Base-by-base conservation (phyloP, 2,329 filamentous ascomycete genomes). In the Phialophora verrucosa region DNA sequence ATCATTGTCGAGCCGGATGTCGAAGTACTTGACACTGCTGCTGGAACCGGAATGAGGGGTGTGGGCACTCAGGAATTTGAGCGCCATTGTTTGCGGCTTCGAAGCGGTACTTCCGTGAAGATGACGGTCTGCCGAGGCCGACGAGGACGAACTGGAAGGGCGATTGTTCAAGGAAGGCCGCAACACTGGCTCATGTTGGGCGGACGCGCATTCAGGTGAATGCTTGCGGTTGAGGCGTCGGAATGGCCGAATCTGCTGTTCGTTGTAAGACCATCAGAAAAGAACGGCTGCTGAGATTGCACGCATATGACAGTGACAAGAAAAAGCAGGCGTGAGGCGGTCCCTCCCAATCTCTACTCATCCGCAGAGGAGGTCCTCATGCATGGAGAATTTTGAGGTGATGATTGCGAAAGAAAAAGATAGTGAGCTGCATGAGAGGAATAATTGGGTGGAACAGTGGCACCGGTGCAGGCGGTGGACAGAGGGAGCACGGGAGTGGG, bases 1-100 rank as follows among this genome's bases (percentile, higher is more conserved):
- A 73, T 92, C 89, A 74, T 90, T 89, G 60, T 93, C 90, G 67
- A 93, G 85, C 60, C 91, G 78, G 70, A 83, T 82, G 74, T 83
- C 81, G 67, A 83, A 83, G 67, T 81, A 81, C 71, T 83, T 83
- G 70, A 81, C 79, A 69, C 79, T 76, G 71, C 77, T 82, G 64
- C 68, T 73, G 23, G 64, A 54, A 12, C 68, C 75, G 70, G 76
- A 78, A 59, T 77, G 76, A 67, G 77, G 73, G 54, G 77, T 75
- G 71, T 73, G 71, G n/a, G 64, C 51, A 63, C 77, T 77, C 59
- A 82, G 78, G 71, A 82, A 81, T 73, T 78, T 82, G 73, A 81
- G 78, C 65, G 80, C 79, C 80, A 82, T 82, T 70, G 69, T 62
- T 63, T 58, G 65, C 31, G 70, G 66, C 57, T 64, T 66, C 23